These are phyloP conservation scores for Podospora sp. DNA, from an alignment of 495 filamentous ascomycete species.

Conservation along the genomic window DNA sequence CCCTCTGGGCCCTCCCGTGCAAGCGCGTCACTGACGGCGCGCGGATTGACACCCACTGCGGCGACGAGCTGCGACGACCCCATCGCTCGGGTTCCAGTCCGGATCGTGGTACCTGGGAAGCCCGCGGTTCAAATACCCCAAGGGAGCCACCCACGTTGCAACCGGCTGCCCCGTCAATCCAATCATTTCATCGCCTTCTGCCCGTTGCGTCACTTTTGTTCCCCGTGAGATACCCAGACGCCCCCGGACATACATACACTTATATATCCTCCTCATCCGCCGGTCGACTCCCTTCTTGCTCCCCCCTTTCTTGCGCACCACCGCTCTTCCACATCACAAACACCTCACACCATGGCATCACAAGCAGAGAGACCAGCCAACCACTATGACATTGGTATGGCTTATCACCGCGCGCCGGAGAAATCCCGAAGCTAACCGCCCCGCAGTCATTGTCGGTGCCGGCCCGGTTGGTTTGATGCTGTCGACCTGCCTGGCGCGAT, in stretches of 20 bases:
- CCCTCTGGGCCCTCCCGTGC: slow-evolving; percentile 21
- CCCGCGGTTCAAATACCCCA: slow-evolving; percentile 17
- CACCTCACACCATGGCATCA: slow-evolving; percentile 27
- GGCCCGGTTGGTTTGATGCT: slow-evolving; percentile 87
- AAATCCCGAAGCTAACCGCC: not conserved
- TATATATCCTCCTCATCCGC: slow-evolving; percentile 9
- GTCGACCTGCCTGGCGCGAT: slow-evolving; percentile 75
- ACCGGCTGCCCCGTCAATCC: not conserved
- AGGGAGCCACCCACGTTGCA: not conserved
- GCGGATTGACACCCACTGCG: slow-evolving; percentile 4
- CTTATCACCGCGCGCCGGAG: not conserved
- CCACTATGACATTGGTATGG: slow-evolving; percentile 42
- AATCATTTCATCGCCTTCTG: slow-evolving; percentile 1
- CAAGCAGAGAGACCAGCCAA: slow-evolving; percentile 22
- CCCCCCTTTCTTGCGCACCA: slow-evolving; percentile 15
- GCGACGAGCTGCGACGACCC: slow-evolving; percentile 15
- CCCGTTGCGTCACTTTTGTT: not conserved
- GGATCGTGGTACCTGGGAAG: slow-evolving; percentile 27
- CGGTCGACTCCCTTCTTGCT: not conserved
- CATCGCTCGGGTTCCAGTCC: slow-evolving; percentile 28
- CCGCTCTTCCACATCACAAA: slow-evolving; percentile 13
- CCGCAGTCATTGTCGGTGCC: slow-evolving; percentile 81
- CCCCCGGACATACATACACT: not conserved
- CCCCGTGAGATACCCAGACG: not conserved
- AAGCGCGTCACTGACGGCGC: slow-evolving; percentile 12